phyloP scores from a whole-genome alignment of 176 grass and related monocot genomes.

The Themeda triandra region DNA sequence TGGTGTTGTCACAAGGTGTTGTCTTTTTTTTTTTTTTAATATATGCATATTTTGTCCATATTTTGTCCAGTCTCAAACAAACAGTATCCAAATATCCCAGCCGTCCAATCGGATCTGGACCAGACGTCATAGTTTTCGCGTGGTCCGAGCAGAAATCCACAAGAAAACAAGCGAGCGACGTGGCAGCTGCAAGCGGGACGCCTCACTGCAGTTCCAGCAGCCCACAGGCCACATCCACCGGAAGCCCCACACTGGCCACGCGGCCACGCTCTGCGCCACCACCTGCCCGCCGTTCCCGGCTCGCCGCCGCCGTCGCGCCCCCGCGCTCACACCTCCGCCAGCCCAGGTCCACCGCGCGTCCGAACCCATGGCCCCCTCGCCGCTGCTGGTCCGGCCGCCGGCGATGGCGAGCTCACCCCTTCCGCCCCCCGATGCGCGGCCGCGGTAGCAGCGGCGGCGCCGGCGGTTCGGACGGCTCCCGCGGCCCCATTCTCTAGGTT shows the following conservation, averaged over 20 bases:
- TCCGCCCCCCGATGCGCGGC: conserved; percentile 8
- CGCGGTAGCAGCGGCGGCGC: background rate
- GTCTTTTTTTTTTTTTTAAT: background rate
- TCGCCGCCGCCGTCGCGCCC: background rate
- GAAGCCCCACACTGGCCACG: conserved; percentile 5
- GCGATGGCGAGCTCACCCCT: conserved; percentile 22
- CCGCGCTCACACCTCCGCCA: background rate
- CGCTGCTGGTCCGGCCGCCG: conserved; percentile 38
- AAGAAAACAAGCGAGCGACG: background rate
- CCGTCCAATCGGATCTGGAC: background rate
- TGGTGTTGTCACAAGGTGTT: too few relatives aligned
- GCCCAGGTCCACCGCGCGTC: background rate
- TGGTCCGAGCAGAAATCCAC: background rate
- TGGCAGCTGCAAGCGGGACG: background rate
- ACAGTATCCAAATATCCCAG: background rate
- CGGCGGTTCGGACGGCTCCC: background rate
- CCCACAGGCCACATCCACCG: background rate
- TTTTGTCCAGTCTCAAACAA: background rate
- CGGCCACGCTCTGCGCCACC: background rate
- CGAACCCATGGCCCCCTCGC: conserved; percentile 32
- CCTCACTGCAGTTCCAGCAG: background rate
- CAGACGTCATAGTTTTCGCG: background rate
- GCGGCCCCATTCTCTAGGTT: conserved; percentile 22
- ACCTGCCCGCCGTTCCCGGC: background rate
- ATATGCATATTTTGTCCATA: background rate